Base-by-base conservation (phyloP, 2,329 filamentous ascomycete species). In the Fusarium sp. region DNA sequence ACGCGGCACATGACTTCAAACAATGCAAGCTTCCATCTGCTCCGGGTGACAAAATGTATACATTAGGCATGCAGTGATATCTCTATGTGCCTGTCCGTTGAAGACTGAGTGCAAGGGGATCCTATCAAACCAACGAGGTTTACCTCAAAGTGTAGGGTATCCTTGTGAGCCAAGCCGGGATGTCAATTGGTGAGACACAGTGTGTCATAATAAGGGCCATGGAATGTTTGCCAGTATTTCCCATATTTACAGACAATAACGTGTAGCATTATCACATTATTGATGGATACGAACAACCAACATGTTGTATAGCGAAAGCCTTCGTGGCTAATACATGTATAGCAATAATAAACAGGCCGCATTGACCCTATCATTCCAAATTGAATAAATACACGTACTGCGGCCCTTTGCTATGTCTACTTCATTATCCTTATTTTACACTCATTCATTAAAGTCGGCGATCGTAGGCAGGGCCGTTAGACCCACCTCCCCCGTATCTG, bases 11-110 rank as follows among this genome's bases (percentile, higher is more conserved):
- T 66, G 62, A 49, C 44, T 54, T 43, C 51, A 62, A 45, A 34
- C 46, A 20, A 66, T 68, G 65, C 65, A 50, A 49, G 48, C 51
- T 58, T 55, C 65, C 65, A 62, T 36, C 24, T 32, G 28, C 17
- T 47, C 14, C 32, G 49, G 50, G 28, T 20, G 42, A 24, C 20
- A 21, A 38, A 19, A 11, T 15, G 32, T 36, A 42, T 42, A 38
- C 46, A 30, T 42, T 17, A 17, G 30, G 24, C 30, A 46, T 39
- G 28, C 36, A 21, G 48, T 47, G 23, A 14, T 30, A 28, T 19
- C 6, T 8, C 28, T 26, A 12, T 42, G 30, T 26, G 17, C 10
- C 23, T 36, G 11, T 20, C n/a, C 23, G 34, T 36, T 49, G 20
- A 23, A 7, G 15, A 14, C 19, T 32, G 39, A 28, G 19, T 4